These are phyloP conservation scores for Aspergillus jensenii DNA, from an alignment of 2,329 filamentous ascomycete species.

Conservation along the genomic window DNA sequence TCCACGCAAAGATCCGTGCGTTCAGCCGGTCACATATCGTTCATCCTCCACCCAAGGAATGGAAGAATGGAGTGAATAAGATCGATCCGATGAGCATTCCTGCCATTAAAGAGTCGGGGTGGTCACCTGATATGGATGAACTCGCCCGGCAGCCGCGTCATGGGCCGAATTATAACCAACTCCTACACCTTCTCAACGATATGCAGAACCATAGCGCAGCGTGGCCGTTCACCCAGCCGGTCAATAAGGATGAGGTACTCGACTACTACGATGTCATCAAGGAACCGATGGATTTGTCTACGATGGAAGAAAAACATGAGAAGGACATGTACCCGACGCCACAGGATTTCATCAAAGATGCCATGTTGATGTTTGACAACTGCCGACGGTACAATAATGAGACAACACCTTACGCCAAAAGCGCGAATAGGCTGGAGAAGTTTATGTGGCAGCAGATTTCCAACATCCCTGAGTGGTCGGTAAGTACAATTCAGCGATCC, in stretches of 20 bases:
- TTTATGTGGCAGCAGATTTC: conserved; percentile 94
- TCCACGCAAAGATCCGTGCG: conserved; percentile 90
- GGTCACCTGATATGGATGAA: conserved; percentile 98
- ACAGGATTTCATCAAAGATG: conserved; percentile 89
- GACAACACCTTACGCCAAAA: conserved; percentile 91
- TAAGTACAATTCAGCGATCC: conserved; percentile 31
- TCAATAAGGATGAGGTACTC: conserved; percentile 93
- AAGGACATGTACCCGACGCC: conserved; percentile 88
- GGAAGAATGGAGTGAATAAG: conserved; percentile 70
- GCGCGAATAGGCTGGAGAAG: conserved; percentile 87
- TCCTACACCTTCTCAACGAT: conserved; percentile 89
- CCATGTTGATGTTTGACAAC: conserved; percentile 87
- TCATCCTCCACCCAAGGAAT: conserved; percentile 80
- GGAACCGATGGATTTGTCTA: conserved; percentile 93
- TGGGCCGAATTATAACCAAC: conserved; percentile 92
- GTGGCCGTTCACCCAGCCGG: conserved; percentile 93
- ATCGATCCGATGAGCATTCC: conserved; percentile 86
- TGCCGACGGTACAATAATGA: conserved; percentile 97
- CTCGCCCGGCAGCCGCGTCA: conserved; percentile 91
- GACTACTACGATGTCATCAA: conserved; percentile 99
- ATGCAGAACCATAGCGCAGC: conserved; percentile 90
- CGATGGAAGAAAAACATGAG: conserved; percentile 94
- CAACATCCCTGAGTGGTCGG: conserved; percentile 89
- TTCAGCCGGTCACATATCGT: conserved; percentile 86
- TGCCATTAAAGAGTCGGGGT: conserved; percentile 87